phyloP scores from a whole-genome alignment of 106 monocot species.

The Triglochin maritima region DNA sequence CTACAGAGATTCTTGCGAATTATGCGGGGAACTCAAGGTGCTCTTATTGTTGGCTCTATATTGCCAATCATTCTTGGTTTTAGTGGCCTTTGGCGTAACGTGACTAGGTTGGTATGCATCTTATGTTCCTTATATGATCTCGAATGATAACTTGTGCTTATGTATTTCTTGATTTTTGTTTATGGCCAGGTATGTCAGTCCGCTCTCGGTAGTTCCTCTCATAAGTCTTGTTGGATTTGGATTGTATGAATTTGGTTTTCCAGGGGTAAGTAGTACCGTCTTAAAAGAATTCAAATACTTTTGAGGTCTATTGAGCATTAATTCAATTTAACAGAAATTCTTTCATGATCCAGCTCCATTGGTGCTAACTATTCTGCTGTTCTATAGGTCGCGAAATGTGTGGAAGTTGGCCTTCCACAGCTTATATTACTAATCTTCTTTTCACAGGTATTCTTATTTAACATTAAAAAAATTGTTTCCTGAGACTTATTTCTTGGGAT shows the following conservation, averaged over 20 bases:
- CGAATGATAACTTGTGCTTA: not conserved
- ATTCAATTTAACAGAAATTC: not conserved
- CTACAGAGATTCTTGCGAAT: constrained; percentile 65
- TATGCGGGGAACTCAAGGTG: constrained; percentile 95
- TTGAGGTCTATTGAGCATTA: not conserved
- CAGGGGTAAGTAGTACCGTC: constrained; percentile 42
- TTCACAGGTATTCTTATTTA: constrained; percentile 54
- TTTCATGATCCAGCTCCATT: not conserved
- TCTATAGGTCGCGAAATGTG: constrained; percentile 81
- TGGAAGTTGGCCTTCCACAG: constrained; percentile 90
- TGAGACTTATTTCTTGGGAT: not conserved
- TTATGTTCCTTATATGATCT: not conserved
- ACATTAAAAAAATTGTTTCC: not conserved
- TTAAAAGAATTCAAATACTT: not conserved
- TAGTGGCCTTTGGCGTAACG: constrained; percentile 93
- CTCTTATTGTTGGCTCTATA: constrained; percentile 84
- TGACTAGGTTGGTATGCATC: constrained; percentile 41
- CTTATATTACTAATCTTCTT: constrained; percentile 63
- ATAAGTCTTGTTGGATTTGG: constrained; percentile 76
- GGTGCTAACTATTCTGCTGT: too few species aligned
- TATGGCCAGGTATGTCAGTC: constrained; percentile 65
- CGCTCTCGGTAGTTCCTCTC: constrained; percentile 79
- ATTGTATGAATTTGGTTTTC: constrained; percentile 93
- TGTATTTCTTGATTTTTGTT: not conserved
- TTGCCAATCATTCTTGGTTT: constrained; percentile 88